These are phyloP conservation scores for Penicillium ochrochloron DNA, from an alignment of 495 filamentous ascomycete genomes.

Conservation along the genomic window DNA sequence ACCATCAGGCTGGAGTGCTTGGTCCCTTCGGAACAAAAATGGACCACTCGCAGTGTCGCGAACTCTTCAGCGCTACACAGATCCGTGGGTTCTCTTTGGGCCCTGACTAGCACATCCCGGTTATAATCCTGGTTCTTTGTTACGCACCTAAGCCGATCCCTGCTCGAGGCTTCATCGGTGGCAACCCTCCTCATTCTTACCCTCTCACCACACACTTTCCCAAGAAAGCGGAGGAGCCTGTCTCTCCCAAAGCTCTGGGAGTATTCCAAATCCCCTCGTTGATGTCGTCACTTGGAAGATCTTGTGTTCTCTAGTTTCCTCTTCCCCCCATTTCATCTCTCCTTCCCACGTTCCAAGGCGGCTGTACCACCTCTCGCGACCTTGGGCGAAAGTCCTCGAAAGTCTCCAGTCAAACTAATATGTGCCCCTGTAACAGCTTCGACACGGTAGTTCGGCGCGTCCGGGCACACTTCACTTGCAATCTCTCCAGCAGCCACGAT, in stretches of 20 bases:
- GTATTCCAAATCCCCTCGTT: constrained; percentile 25
- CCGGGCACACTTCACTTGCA: constrained; percentile 44
- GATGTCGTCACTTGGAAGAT: constrained; percentile 31
- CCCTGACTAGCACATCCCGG: constrained; percentile 32
- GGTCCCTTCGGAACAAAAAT: constrained; percentile 30
- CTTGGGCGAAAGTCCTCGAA: constrained; percentile 7
- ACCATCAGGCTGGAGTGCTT: constrained; percentile 19
- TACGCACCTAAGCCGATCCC: constrained; percentile 30
- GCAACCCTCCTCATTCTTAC: constrained; percentile 18
- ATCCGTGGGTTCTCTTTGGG: constrained; percentile 27
- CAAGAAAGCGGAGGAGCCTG: constrained; percentile 13
- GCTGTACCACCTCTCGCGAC: constrained; percentile 29
- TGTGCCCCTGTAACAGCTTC: constrained; percentile 38
- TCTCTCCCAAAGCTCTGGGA: constrained; percentile 13
- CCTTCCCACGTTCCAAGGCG: constrained; percentile 31
- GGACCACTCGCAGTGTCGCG: constrained; percentile 24
- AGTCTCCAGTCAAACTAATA: constrained; percentile 29
- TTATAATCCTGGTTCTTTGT: constrained; percentile 29
- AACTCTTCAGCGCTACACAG: constrained; percentile 29
- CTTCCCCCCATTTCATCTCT: constrained; percentile 8
- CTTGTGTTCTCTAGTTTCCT: constrained; percentile 26
- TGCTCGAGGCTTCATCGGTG: constrained; percentile 29
- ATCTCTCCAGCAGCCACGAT: constrained; percentile 57
- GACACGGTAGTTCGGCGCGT: constrained; percentile 36
- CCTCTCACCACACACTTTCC: background rate